A percentile compares a stretch with the other conserved stretches of the same genome.
phyloP scores from a whole-genome alignment of 768 basidiomycete species.

The Mycena vitilis region DNA sequence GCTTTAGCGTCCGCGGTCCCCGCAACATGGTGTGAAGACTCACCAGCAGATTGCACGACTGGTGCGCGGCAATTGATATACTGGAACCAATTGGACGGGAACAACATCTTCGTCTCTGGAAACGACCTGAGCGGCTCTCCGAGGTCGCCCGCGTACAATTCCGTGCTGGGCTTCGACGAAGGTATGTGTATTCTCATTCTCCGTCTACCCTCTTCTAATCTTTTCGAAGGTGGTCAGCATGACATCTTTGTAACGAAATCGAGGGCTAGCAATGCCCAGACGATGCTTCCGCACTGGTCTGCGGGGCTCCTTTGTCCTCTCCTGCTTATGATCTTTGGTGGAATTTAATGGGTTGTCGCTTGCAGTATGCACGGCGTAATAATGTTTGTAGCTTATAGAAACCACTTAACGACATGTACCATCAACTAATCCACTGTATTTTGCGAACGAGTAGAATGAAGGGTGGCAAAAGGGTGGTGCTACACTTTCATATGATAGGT shows the following conservation, averaged over 20 bases:
- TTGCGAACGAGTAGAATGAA: neutral
- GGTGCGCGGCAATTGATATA: slow-evolving; percentile 60
- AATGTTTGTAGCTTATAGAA: slow-evolving; percentile 1
- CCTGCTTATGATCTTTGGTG: neutral
- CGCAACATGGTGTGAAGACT: slow-evolving; percentile 56
- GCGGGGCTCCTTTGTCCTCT: neutral
- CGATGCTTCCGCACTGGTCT: slow-evolving; percentile 11
- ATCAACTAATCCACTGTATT: slow-evolving; percentile 9
- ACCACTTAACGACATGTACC: neutral
- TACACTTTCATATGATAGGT: slow-evolving; percentile 8
- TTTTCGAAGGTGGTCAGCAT: slow-evolving; percentile 19
- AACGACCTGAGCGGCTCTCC: slow-evolving; percentile 58
- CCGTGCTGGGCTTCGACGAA: slow-evolving; percentile 48
- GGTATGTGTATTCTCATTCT: slow-evolving; percentile 37
- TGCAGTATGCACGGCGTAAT: neutral
- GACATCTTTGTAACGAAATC: slow-evolving; percentile 18
- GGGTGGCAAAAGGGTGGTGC: neutral
- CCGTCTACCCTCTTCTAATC: neutral
- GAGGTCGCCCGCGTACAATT: slow-evolving; percentile 51
- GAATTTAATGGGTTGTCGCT: neutral
- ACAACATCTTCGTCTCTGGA: slow-evolving; percentile 54
- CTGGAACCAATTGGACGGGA: slow-evolving; percentile 57
- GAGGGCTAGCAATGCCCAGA: neutral
- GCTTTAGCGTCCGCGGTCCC: slow-evolving; percentile 46
- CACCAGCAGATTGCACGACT: slow-evolving; percentile 46